Conservation (phyloP, 345 rosid species). For the Rhizophora apiculata region DNA sequence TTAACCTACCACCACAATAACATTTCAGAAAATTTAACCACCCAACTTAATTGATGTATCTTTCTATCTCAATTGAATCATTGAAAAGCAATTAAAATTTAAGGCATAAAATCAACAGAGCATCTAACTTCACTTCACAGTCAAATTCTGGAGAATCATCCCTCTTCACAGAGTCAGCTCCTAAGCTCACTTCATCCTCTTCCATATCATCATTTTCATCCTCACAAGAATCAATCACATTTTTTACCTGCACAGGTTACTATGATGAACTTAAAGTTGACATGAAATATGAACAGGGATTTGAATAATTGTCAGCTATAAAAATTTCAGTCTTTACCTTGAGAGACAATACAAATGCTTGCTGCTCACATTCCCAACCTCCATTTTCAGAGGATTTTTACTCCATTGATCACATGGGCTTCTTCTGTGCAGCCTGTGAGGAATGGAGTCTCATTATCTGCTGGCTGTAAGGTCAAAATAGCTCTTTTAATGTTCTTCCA, state of each 20-base stretch:
- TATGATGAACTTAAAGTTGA: neutral
- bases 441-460: slow-evolving; percentile 92
- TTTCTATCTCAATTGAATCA: neutral
- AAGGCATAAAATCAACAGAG: slow-evolving; percentile 6
- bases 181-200: slow-evolving; percentile 63
- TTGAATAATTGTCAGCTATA: slow-evolving; percentile 8
- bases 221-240: slow-evolving; percentile 95
- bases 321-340: slow-evolving; percentile 45
- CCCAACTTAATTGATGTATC: neutral
- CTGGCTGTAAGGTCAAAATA: slow-evolving; percentile 52
- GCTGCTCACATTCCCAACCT: slow-evolving; percentile 95
- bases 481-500: neutral
- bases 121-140: slow-evolving; percentile 58
- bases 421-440: slow-evolving; percentile 78
- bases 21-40: neutral
- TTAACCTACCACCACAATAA: slow-evolving; percentile 47
- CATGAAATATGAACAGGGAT: slow-evolving; percentile 2
- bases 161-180: slow-evolving; percentile 53
- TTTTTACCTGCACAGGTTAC: slow-evolving; percentile 65
- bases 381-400: slow-evolving; percentile 83
- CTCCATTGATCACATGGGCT: slow-evolving; percentile 69
- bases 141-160: slow-evolving; percentile 68
- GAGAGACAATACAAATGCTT: slow-evolving; percentile 79
- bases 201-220: slow-evolving; percentile 75
- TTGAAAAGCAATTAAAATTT: neutral